These are phyloP conservation scores for Hygrophila difformis DNA, from an alignment of 257 asterid species.

Conservation along the genomic window DNA sequence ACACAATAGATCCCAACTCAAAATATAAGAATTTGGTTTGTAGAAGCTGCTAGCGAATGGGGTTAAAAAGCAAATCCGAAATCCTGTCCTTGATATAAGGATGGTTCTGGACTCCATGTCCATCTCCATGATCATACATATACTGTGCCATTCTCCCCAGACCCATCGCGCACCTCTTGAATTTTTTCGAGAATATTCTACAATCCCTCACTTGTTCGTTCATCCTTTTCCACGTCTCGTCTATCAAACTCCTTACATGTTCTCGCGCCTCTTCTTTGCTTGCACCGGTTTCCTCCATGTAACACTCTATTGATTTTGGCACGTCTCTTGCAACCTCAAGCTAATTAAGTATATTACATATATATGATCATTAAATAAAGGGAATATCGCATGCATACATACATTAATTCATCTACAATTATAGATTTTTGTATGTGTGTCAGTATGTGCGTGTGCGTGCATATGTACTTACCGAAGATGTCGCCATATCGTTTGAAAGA, in stretches of 20 bases:
- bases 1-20: no score
- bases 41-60: constrained; percentile 13
- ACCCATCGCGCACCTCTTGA: constrained; percentile 19
- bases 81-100: constrained; percentile 17
- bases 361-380: neutral
- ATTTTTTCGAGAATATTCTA: constrained; percentile 14
- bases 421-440: no score
- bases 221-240: constrained; percentile 29
- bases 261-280: constrained; percentile 20
- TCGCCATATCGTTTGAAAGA: constrained; percentile 41
- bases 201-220: constrained; percentile 15
- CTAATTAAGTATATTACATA: constrained; percentile 1
- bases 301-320: constrained; percentile 32
- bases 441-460: no score
- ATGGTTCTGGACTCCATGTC: constrained; percentile 31
- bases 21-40: no score
- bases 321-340: constrained; percentile 29
- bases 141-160: constrained; percentile 43
- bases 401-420: no score
- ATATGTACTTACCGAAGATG: constrained; percentile 34
- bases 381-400: no score
- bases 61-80: constrained; percentile 24
- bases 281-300: constrained; percentile 33
- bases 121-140: constrained; percentile 54
- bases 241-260: constrained; percentile 12